phyloP scores from a whole-genome alignment of 2,329 filamentous ascomycete genomes.

The Beauveria sp. region DNA sequence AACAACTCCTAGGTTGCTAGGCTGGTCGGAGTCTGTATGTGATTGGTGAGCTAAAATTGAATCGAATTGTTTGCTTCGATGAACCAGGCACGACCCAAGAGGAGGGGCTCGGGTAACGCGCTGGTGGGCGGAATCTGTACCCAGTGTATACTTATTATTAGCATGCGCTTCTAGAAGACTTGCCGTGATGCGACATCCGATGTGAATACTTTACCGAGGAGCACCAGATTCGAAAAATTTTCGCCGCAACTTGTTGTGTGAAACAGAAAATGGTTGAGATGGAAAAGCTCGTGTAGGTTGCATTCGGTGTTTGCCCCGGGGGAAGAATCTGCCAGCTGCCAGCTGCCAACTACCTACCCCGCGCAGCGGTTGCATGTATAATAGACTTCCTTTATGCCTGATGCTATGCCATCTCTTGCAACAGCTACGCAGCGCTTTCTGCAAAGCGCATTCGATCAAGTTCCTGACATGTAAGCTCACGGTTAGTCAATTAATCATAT shows the following conservation, averaged over 20 bases:
- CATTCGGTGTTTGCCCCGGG: not conserved
- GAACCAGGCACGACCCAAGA: not conserved
- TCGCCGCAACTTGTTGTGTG: not conserved
- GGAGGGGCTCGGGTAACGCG: not conserved
- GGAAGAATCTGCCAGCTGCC: not conserved
- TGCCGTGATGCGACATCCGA: not conserved
- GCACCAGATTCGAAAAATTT: too few relatives aligned
- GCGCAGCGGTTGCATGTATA: too few relatives aligned
- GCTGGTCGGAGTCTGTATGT: too few relatives aligned
- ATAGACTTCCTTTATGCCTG: too few relatives aligned
- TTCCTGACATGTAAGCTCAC: too few relatives aligned
- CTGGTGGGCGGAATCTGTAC: not conserved
- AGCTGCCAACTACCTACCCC: too few relatives aligned
- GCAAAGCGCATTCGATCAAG: too few relatives aligned
- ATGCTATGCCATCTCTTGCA: not conserved
- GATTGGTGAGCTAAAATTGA: conserved; percentile 1
- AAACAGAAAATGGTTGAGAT: not conserved
- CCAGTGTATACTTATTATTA: not conserved
- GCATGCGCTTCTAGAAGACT: not conserved
- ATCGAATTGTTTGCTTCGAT: not conserved
- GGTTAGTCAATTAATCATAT: too few relatives aligned
- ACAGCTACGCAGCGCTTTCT: not conserved
- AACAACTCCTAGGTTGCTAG: not conserved
- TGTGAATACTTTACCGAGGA: not conserved
- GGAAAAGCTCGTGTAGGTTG: not conserved